Conservation (phyloP, 139 green algal species). For the Coccomyxa sp. region DNA sequence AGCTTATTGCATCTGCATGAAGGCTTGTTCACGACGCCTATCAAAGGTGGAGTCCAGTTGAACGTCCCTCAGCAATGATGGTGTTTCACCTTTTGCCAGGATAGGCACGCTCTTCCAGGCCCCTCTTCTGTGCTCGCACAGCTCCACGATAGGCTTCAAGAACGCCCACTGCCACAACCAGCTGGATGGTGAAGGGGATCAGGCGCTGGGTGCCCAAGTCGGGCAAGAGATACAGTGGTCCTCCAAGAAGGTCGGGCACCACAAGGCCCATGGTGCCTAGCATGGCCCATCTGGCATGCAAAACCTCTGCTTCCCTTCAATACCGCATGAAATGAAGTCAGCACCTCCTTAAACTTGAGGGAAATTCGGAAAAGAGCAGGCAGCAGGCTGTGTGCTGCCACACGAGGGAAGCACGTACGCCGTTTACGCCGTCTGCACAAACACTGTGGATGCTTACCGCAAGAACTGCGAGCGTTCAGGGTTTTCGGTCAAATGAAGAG, state of each 20-base stretch:
- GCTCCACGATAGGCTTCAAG: slow-evolving; percentile 7
- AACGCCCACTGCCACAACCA: slow-evolving; percentile 3
- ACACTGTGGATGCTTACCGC: neutral
- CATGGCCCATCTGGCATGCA: slow-evolving; percentile 16
- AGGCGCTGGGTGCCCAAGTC: slow-evolving; percentile 7
- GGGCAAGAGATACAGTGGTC: slow-evolving; percentile 14
- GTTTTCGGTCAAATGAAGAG: neutral
- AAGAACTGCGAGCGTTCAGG: neutral
- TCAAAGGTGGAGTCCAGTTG: no score
- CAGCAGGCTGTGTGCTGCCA: neutral
- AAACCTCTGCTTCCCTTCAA: slow-evolving; percentile 15
- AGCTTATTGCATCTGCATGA: no score
- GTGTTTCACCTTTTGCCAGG: neutral
- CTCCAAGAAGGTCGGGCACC: slow-evolving; percentile 9
- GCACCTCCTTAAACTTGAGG: neutral
- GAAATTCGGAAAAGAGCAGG: neutral
- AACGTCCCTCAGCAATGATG: no score
- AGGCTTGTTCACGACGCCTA: no score
- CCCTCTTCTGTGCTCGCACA: neutral
- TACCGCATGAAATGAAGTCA: neutral
- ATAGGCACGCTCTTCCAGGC: slow-evolving; percentile 4
- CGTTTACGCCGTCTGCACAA: neutral
- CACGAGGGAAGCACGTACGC: neutral
- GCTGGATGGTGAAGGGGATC: slow-evolving; percentile 13
- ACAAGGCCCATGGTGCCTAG: slow-evolving; percentile 13